Base-by-base conservation (phyloP, 768 basidiomycete species). In the Naematelia encephala region DNA sequence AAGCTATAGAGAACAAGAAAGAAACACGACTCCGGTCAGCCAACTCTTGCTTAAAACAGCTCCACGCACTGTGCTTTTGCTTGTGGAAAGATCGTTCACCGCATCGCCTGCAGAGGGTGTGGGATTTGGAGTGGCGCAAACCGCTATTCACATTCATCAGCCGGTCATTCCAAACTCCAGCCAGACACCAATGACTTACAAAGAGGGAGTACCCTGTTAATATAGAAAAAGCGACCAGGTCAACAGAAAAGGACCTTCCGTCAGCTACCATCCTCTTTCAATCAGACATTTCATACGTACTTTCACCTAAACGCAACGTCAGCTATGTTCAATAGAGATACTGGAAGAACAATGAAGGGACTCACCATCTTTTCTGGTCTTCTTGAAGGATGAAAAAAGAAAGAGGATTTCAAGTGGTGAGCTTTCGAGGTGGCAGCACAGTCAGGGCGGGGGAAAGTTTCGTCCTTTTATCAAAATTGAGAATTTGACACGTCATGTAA, bases 91-190 rank as follows among this genome's bases (percentile, higher is more conserved):
- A 85, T 60, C 94, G 86, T 80, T 87, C 84, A 67, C 92, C 91
- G 81, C 96, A 99, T 72, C 96, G 89, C 78, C 92, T 84, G 85
- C 96, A 99, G 73, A 97, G 87, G 57, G 91, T 92, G 84, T 94
- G 91, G 66, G 90, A 86, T 83, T 94, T 96, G 69, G 90, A 89
- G 85, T 93, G 92, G 78, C 91, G 84, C 84, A 93, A 93, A 89
- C 91, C 91, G 78, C 73, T 76, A 34, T 52, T 44, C 11, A 21
- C 16, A 55, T 29, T 8, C 14, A 42, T 30, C 19, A 48, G 3
- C 11, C 5, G 5, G 8, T n/a, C 39, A n/a, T 46, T 42, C 14
- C 27, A 5, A 44, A 26, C 44, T 10, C 4, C 51, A 52, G 25
- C 50, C 19, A 21, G n/a, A n/a, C n/a, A n/a, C n/a, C n/a, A n/a